Evolutionary conservation across 257 asterid genomes (phyloP).

Genomic region (Solanum appendiculatum): DNA sequence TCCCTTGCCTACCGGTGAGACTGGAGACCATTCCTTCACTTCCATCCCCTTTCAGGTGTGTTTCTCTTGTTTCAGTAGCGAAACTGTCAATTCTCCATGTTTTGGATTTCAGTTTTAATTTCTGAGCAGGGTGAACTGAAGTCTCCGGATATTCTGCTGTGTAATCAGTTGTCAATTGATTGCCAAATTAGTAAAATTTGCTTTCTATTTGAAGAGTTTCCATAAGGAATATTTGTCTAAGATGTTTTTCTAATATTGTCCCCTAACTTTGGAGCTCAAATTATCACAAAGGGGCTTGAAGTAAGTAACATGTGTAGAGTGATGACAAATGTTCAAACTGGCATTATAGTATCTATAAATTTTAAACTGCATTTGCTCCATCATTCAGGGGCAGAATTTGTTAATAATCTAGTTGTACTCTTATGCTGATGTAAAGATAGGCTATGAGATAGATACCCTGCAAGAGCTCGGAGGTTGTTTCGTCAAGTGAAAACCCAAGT

Average conservation of each 20-base stretch:
- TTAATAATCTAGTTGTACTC: not conserved
- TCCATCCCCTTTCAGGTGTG: slow-evolving; percentile 11
- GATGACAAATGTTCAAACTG: not conserved
- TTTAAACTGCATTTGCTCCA: not conserved
- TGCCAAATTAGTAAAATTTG: not conserved
- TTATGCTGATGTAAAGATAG: not conserved
- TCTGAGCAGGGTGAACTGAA: not conserved
- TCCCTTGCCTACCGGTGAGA: slow-evolving; percentile 5
- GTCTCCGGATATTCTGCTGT: not conserved
- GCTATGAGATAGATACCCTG: not conserved
- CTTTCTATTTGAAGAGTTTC: not conserved
- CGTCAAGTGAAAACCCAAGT: not conserved
- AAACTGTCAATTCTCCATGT: not conserved
- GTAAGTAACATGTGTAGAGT: not conserved
- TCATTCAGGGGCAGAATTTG: not conserved
- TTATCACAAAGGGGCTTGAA: not conserved
- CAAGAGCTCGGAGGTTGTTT: not conserved
- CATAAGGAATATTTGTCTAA: not conserved
- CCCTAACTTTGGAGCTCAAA: not conserved
- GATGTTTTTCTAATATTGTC: not conserved
- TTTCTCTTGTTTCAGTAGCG: not conserved
- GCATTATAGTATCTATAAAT: not conserved
- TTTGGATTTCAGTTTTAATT: not conserved
- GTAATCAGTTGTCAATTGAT: not conserved
- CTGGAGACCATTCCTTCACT: slow-evolving; percentile 5